These are phyloP conservation scores for Eucalyptus pauciflora DNA, from an alignment of 345 rosid species.

Conservation along the genomic window DNA sequence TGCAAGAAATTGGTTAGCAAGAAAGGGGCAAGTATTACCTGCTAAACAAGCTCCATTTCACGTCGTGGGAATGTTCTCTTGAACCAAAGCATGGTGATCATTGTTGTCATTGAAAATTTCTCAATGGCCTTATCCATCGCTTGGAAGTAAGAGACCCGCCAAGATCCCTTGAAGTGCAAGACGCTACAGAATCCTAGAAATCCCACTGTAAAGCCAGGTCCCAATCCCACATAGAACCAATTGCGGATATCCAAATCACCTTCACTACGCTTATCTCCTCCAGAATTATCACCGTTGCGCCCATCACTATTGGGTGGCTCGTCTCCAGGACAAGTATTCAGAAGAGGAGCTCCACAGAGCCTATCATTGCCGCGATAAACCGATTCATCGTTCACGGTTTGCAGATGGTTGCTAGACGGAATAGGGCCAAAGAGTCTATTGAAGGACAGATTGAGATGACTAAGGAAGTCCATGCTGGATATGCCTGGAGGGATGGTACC, in stretches of 20 bases:
- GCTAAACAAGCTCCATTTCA: background rate
- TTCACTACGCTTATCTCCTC: background rate
- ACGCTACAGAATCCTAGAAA: background rate
- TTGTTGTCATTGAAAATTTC: background rate
- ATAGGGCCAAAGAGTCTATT: background rate
- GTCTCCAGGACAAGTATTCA: background rate
- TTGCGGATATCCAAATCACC: background rate
- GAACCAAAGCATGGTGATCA: background rate
- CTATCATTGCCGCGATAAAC: background rate
- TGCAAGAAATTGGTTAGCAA: background rate
- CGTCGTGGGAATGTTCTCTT: background rate
- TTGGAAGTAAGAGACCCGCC: background rate
- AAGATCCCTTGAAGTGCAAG: background rate
- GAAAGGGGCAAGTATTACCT: background rate
- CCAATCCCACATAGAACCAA: background rate
- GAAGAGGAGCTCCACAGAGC: background rate
- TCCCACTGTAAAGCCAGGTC: background rate
- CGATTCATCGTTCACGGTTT: rapidly evolving
- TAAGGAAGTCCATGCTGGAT: background rate
- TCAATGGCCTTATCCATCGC: background rate
- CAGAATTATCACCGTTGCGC: background rate
- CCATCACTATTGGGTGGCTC: background rate
- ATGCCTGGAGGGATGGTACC: background rate
- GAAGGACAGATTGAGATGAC: background rate
- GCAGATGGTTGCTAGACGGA: background rate